Conservation (phyloP, 352 stramenopile genomes). For the Pilasporangium apinafurcum region DNA sequence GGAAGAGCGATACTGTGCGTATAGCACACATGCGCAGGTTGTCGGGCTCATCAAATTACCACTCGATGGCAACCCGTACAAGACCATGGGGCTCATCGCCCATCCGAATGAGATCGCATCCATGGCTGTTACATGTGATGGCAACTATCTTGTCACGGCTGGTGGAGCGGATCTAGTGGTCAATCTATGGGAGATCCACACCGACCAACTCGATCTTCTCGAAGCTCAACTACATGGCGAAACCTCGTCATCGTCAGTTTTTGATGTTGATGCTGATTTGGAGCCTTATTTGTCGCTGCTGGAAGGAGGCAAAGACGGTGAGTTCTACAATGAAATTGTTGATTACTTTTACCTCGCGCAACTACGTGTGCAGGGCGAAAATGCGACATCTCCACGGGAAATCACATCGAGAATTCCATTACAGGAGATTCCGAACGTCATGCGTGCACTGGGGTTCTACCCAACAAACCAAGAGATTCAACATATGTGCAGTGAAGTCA, state of each 20-base stretch:
- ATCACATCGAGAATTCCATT: conserved; percentile 75
- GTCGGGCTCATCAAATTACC: conserved; percentile 84
- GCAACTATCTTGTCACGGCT: conserved; percentile 82
- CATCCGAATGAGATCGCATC: conserved; percentile 87
- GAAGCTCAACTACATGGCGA: conserved; percentile 36
- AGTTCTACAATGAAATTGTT: conserved; percentile 89
- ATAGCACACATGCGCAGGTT: conserved; percentile 80
- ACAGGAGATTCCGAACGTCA: conserved; percentile 88
- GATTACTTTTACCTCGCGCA: conserved; percentile 95
- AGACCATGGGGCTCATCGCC: conserved; percentile 90
- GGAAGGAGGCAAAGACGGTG: conserved; percentile 74
- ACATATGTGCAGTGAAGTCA: conserved; percentile 85
- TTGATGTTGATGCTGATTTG: conserved; percentile 11
- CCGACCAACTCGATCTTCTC: conserved; percentile 61
- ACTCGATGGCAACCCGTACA: conserved; percentile 89
- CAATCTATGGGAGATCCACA: conserved; percentile 89
- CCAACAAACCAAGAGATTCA: conserved; percentile 88
- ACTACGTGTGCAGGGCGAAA: conserved; percentile 87
- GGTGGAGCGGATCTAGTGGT: conserved; percentile 87
- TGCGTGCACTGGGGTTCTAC: conserved; percentile 91
- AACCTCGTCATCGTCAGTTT: conserved; percentile 6
- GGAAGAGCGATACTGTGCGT: conserved; percentile 67
- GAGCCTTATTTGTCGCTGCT: conserved; percentile 82
- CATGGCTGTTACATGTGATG: conserved; percentile 80
- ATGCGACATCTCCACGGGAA: conserved; percentile 62